Base-by-base conservation (phyloP, 2,329 filamentous ascomycete species). In the Penicillium sp. region DNA sequence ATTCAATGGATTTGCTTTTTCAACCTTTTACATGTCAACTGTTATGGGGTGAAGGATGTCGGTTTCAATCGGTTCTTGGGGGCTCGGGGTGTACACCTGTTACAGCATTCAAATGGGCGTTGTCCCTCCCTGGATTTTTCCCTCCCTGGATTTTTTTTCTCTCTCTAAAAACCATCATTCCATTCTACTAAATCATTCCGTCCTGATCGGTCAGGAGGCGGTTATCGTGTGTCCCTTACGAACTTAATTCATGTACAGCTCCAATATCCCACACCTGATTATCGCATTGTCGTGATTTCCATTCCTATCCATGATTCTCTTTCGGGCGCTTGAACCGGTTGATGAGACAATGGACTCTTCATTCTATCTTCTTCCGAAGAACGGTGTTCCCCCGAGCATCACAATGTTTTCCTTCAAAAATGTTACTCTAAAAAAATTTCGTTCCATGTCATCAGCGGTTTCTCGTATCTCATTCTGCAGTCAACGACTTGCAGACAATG, bases 211-310 rank as follows among this genome's bases (percentile, higher is more conserved):
- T 59, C 54, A 62, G 65, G 57, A 56, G 51, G 57, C 22, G 35
- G 58, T 50, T 43, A 46, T 56, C 56, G 53, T 36, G 51, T 60
- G 47, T 61, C 59, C 55, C 60, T 63, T 65, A 66, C 60, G 58
- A 66, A 56, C 61, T 67, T 71, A 70, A 70, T 66, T 70, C 64
- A 63, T 74, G 72, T 73, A 74, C 69, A 72, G 67, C 67, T 66
- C 60, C 18, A 63, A 69, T 66, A 59, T 59, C 39, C 49, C 54
- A 59, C 36, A 46, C 59, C 36, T 37, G 18, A 39, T 14, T 46
- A 10, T 51, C 19, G 49, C 49, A 37, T 51, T 39, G n/a, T 16
- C 36, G 19, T 39, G 35, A 51, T 39, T 39, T 18, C 19, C 19
- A n/a, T 27, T 13, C 24, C 49, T 39, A 40, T 40, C 18, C 37